A percentile compares a stretch with the other conserved stretches of the same genome.
Evolutionary conservation across 2,329 filamentous ascomycete species (phyloP).

Genomic region (Cladophialophora carrionii): DNA sequence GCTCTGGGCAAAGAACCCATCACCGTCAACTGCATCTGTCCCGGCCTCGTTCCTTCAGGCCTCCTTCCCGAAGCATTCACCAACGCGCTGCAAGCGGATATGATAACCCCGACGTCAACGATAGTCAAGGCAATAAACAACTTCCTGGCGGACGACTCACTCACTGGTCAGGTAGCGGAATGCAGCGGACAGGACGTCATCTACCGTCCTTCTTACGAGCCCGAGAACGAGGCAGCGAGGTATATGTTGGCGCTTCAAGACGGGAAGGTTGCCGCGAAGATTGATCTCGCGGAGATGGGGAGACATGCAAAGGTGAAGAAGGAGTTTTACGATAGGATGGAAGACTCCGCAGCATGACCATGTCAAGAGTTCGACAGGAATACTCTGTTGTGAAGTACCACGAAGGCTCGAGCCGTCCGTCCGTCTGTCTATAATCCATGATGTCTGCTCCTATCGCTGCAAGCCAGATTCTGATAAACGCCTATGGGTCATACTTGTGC

Average conservation of each 20-base stretch:
- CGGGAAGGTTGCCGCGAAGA: not conserved
- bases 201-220: slow-evolving; percentile 5
- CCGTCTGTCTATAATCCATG: too few relatives aligned
- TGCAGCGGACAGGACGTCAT: slow-evolving; percentile 5
- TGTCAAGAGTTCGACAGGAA: not conserved
- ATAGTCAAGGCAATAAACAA: slow-evolving; percentile 6
- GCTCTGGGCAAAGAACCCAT: not conserved
- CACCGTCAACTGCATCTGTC: slow-evolving; percentile 9
- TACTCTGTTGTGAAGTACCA: not conserved
- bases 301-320: not conserved
- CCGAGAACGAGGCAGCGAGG: not conserved
- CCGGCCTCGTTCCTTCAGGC: slow-evolving; percentile 4
- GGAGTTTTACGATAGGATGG: not conserved
- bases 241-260: not conserved
- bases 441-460: too few relatives aligned
- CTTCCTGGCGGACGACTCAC: not conserved
- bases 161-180: slow-evolving; percentile 8
- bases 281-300: not conserved
- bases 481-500: too few relatives aligned
- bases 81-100: not conserved
- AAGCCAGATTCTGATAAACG: too few relatives aligned
- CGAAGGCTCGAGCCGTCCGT: not conserved
- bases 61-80: not conserved
- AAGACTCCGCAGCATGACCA: not conserved
- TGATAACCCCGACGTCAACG: slow-evolving; percentile 1